Base-by-base conservation (phyloP, 139 green algal species). In the Zygnema circumcarinatum region DNA sequence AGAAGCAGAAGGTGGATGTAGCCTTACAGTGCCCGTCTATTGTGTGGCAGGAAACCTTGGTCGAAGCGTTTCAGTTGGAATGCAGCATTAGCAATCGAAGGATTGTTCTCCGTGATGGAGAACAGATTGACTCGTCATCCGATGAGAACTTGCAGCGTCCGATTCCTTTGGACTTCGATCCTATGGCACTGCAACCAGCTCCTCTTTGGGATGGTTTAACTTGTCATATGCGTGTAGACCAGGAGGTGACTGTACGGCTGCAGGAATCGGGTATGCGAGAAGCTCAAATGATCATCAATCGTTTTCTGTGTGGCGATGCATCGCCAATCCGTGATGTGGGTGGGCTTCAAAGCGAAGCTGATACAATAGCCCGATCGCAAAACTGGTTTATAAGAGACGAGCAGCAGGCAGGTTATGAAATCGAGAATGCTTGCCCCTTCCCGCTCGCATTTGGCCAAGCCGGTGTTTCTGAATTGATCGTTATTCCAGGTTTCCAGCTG, bases 391-490 rank as follows among this genome's bases (percentile, higher is more conserved):
- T 16, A 62, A 62, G 47, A 16, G 47, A 62, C 16, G 47, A 62
- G 47, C 47, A 78, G 69, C 36, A 78, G 35, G 16, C 69, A 16
- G 69, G 35, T 41, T 78, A 52, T 78, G 69, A 41, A 11, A 31
- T 84, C 2, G 73, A 87, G 69, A 87, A 87, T 33, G 11, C 35
- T 36, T 87, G 81, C 38, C 40, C 81, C 38, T 38, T 87, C 25
- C 11, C 11, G 0, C 36, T 87, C 2, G 42, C 41, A 47, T 87
- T 87, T 2, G 81, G 81, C 1, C 81, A 87, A 52, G 25, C 40
- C 2, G 81, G 0, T 33, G 83, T 73, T 11, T 21, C 39, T 11
- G 81, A 87, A 33, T 35, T 47, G 32, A 41, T 84, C 25, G 16
- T 83, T 36, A 25, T 87, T 38, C 33, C 68, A 29, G 40, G 36